Conservation (phyloP, 129 eudicot genomes). For the Ambrosia trifida region DNA sequence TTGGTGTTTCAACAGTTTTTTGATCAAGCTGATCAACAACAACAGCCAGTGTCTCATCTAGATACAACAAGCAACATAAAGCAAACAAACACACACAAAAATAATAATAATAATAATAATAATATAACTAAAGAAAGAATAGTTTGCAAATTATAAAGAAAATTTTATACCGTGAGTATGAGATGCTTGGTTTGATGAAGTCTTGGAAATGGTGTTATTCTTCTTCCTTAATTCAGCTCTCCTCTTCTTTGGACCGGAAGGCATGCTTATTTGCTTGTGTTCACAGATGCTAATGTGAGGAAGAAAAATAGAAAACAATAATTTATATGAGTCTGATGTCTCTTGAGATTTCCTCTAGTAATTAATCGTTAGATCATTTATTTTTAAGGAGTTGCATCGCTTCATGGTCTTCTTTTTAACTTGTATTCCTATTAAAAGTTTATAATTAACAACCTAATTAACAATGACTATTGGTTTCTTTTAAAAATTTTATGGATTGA, state of each 20-base stretch:
- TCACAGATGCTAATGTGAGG: background rate
- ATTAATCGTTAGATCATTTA: background rate
- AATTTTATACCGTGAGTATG: background rate
- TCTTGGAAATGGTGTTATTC: background rate
- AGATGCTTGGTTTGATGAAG: background rate
- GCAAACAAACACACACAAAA: background rate
- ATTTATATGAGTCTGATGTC: background rate
- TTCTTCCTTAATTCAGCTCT: conserved; percentile 34
- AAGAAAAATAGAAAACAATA: background rate
- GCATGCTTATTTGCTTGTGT: conserved; percentile 24
- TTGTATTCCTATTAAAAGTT: background rate
- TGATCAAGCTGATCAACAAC: background rate
- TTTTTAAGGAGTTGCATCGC: background rate
- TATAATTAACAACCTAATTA: background rate
- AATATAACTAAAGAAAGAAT: background rate
- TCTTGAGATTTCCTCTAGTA: background rate
- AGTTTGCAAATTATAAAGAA: background rate
- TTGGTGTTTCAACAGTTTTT: background rate
- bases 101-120: background rate
- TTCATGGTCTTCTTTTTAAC: background rate
- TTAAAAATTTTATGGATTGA: background rate
- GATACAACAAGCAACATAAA: conserved; percentile 1
- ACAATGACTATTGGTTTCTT: background rate
- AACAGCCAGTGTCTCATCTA: conserved; percentile 2
- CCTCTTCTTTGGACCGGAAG: conserved; percentile 39